Percentiles rank a stretch among this genome's conserved stretches.
These are phyloP conservation scores for Claviceps maximensis DNA, from an alignment of 2,329 filamentous ascomycete genomes.

Conservation along the genomic window DNA sequence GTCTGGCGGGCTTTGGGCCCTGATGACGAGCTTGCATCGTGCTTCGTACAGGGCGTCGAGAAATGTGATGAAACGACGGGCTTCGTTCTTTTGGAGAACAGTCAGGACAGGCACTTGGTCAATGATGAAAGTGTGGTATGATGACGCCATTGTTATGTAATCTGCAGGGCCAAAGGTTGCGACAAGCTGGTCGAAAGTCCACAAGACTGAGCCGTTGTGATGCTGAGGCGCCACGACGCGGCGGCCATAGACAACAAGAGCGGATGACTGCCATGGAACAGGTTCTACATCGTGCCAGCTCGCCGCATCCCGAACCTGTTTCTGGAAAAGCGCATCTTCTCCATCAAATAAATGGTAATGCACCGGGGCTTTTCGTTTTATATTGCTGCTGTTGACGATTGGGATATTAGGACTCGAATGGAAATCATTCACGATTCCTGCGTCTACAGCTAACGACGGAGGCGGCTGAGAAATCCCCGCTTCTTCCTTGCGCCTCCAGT, in stretches of 20 bases:
- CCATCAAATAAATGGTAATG: slow-evolving; percentile 16
- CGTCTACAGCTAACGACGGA: background rate
- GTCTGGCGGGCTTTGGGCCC: slow-evolving; percentile 55
- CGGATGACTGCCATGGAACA: slow-evolving; percentile 29
- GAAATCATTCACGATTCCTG: background rate
- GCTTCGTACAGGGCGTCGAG: slow-evolving; percentile 72
- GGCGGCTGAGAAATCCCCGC: slow-evolving; percentile 4
- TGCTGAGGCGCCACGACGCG: slow-evolving; percentile 45
- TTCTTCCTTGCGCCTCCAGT: slow-evolving; percentile 52
- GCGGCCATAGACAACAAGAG: slow-evolving; percentile 48
- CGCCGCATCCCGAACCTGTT: slow-evolving; percentile 11
- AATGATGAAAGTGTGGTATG: slow-evolving; percentile 65
- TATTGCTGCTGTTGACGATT: background rate
- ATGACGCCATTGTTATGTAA: slow-evolving; percentile 70
- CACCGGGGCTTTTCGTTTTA: slow-evolving; percentile 13
- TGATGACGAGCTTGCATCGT: slow-evolving; percentile 61
- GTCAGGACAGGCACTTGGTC: slow-evolving; percentile 56
- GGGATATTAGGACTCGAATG: background rate
- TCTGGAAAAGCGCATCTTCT: slow-evolving; percentile 17
- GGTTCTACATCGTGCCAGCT: slow-evolving; percentile 11
- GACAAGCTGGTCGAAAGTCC: slow-evolving; percentile 58
- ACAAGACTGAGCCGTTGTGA: slow-evolving; percentile 43
- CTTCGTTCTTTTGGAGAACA: slow-evolving; percentile 63
- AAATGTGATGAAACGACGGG: slow-evolving; percentile 65
- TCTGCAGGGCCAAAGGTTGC: slow-evolving; percentile 62